Evolutionary conservation across 352 stramenopile species (phyloP).

Genomic region (Globisporangium echinulatum): DNA sequence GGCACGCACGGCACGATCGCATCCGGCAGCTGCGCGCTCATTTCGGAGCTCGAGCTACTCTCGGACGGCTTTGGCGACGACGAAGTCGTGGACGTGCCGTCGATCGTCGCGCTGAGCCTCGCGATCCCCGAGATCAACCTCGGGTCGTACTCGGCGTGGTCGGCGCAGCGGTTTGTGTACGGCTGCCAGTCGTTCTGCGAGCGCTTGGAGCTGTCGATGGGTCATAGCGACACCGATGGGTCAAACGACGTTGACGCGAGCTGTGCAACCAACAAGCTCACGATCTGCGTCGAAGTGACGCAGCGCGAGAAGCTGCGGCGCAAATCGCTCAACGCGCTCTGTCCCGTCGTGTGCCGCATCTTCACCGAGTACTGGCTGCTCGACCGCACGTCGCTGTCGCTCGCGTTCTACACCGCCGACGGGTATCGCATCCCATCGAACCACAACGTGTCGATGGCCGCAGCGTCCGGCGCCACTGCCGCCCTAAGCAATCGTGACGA

Average conservation of each 20-base stretch:
- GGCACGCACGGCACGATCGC: conserved; percentile 44
- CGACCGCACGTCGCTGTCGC: conserved; percentile 63
- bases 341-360: conserved; percentile 57
- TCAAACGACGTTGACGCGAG: conserved; percentile 15
- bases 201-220: conserved; percentile 59
- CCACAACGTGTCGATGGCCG: conserved; percentile 16
- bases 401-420: conserved; percentile 62
- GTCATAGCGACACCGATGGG: conserved; percentile 15
- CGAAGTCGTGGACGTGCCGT: conserved; percentile 36
- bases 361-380: conserved; percentile 85
- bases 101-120: conserved; percentile 66
- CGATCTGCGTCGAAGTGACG: conserved; percentile 52
- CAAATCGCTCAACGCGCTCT: conserved; percentile 35
- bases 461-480: too few species aligned
- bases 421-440: conserved; percentile 49
- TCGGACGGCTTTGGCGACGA: conserved; percentile 30
- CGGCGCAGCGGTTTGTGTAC: conserved; percentile 56
- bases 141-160: conserved; percentile 47
- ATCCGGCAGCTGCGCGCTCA: conserved; percentile 45
- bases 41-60: conserved; percentile 70
- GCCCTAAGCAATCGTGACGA: not conserved
- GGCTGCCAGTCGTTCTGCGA: conserved; percentile 55
- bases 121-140: conserved; percentile 60
- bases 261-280: conserved; percentile 42
- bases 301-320: conserved; percentile 43